A percentile compares a stretch with the other conserved stretches of the same genome.
phyloP scores from a whole-genome alignment of 179 eudicot genomes.

The Spergularia azorica region DNA sequence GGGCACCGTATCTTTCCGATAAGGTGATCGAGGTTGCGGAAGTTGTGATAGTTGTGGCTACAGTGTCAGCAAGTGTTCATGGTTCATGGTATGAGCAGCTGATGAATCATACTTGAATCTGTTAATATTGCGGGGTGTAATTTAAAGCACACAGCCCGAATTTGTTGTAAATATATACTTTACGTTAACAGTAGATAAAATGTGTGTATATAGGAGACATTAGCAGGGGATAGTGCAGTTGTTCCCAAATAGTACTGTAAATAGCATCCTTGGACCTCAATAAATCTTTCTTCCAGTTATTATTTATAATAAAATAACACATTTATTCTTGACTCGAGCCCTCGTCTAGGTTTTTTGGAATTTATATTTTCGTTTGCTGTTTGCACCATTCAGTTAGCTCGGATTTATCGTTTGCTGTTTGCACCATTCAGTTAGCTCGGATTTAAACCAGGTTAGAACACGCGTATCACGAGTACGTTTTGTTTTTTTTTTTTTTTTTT shows the following conservation, averaged over 20 bases:
- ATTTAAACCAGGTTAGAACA: no score
- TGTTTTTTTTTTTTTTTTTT: no score
- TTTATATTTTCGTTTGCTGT: no score
- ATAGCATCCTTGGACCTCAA: not conserved
- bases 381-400: no score
- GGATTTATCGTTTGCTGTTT: no score
- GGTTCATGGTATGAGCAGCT: slow-evolving; percentile 53
- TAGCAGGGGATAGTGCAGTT: not conserved
- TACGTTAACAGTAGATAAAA: not conserved
- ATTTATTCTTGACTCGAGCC: no score
- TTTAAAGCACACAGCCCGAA: slow-evolving; percentile 3
- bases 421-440: no score
- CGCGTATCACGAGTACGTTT: no score
- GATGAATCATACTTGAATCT: slow-evolving; percentile 32
- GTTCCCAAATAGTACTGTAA: not conserved
- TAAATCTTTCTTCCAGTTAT: no score
- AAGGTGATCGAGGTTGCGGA: slow-evolving; percentile 42
- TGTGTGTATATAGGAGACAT: slow-evolving; percentile 4
- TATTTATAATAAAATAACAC: no score
- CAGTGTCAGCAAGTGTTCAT: slow-evolving; percentile 44
- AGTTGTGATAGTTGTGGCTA: slow-evolving; percentile 47
- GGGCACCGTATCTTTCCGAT: slow-evolving; percentile 43
- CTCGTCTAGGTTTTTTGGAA: no score
- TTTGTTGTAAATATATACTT: slow-evolving; percentile 20
- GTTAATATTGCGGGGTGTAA: not conserved